A percentile compares a stretch with the other conserved stretches of the same genome.
phyloP scores from a whole-genome alignment of 2,329 filamentous ascomycete species.

The Curvularia spicifera region DNA sequence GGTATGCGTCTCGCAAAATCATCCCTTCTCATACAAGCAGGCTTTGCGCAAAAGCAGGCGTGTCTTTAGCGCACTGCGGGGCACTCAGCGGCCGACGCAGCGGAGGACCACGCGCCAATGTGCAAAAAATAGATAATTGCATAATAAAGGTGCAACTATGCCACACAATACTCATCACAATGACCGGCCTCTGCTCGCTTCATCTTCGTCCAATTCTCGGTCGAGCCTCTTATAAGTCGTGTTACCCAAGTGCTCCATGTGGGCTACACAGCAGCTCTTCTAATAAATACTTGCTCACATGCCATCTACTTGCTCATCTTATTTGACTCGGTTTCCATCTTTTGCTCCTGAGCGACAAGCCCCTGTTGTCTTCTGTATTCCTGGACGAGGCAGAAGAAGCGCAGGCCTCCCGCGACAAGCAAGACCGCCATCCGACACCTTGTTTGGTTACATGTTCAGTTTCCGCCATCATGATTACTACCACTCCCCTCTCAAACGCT shows the following conservation, averaged over 20 bases:
- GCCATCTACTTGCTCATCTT: background rate
- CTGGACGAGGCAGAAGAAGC: background rate
- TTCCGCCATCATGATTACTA: slow-evolving; percentile 1
- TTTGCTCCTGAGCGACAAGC: too few relatives aligned
- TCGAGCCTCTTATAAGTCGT: background rate
- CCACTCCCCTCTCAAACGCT: background rate
- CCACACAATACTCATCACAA: background rate
- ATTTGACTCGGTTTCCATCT: background rate
- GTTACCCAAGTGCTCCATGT: slow-evolving; percentile 3
- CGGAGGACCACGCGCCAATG: background rate
- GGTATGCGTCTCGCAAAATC: background rate
- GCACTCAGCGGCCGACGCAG: background rate
- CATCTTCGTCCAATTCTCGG: background rate
- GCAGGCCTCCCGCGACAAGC: background rate
- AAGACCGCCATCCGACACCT: background rate
- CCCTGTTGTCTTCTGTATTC: too few relatives aligned
- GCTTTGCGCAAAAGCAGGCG: background rate
- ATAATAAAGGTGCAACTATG: slow-evolving; percentile 1
- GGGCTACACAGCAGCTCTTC: slow-evolving; percentile 17
- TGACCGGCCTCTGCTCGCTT: slow-evolving; percentile 13
- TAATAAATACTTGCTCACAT: background rate
- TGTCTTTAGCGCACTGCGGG: slow-evolving; percentile 2
- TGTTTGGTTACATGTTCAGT: background rate
- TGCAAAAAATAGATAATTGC: background rate
- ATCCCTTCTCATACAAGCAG: background rate